A percentile compares a stretch with the other conserved stretches of the same genome.
phyloP scores from a whole-genome alignment of 768 basidiomycete species.

The Russula virescens region DNA sequence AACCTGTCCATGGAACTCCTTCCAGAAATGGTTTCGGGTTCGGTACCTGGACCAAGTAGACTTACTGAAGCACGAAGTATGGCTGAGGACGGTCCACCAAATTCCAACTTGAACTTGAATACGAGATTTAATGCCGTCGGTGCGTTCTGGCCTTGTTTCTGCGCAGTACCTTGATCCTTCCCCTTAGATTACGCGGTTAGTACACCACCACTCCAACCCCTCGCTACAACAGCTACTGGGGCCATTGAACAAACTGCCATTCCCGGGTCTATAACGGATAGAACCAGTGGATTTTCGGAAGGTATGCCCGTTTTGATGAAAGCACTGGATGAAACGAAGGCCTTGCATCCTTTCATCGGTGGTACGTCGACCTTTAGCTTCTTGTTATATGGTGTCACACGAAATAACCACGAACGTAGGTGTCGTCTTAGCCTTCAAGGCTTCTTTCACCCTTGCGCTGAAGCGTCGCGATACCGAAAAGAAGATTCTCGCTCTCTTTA shows the following conservation, averaged over 20 bases:
- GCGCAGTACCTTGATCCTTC: not conserved
- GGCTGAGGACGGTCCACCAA: too few species aligned
- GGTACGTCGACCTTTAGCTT: constrained; percentile 25
- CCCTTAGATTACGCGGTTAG: not conserved
- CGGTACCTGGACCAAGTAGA: not conserved
- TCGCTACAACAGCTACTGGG: not conserved
- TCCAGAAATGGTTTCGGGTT: too few species aligned
- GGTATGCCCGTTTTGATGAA: constrained; percentile 28
- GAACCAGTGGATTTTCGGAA: constrained; percentile 26
- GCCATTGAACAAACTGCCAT: not conserved
- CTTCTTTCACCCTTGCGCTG: constrained; percentile 45
- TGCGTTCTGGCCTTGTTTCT: not conserved
- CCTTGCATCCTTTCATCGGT: constrained; percentile 29
- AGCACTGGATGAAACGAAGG: constrained; percentile 28
- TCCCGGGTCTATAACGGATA: constrained; percentile 13
- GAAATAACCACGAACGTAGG: constrained; percentile 27
- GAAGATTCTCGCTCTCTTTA: constrained; percentile 41
- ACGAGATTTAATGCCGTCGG: not conserved
- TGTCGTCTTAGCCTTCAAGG: constrained; percentile 45
- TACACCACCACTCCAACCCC: not conserved
- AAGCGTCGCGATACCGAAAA: constrained; percentile 46
- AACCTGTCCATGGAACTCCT: too few species aligned
- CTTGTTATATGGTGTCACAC: too few species aligned
- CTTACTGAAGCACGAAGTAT: not conserved
- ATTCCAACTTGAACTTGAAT: too few species aligned